Evolutionary conservation across 805 yeast genomes (phyloP).

Genomic region (Kregervanrija fluxuum): DNA sequence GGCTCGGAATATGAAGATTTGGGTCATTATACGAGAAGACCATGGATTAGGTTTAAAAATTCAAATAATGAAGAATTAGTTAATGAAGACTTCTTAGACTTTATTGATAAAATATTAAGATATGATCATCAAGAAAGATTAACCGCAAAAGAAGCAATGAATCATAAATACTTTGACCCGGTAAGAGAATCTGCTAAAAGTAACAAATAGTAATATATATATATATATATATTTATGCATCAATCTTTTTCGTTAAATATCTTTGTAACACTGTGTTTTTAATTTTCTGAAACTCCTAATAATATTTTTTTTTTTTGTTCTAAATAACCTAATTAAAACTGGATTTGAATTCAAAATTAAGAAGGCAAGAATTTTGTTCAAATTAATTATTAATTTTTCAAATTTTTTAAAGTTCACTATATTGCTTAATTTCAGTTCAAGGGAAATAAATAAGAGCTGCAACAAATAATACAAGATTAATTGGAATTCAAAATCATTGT

Average conservation of each 20-base stretch:
- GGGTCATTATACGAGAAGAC: slow-evolving; percentile 68
- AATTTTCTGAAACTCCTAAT: too few relatives aligned
- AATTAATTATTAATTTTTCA: not conserved
- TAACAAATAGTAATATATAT: not conserved
- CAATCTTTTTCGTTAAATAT: too few relatives aligned
- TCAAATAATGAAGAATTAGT: slow-evolving; percentile 62
- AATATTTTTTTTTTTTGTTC: not conserved
- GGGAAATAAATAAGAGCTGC: slow-evolving; percentile 6
- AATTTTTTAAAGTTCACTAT: not conserved
- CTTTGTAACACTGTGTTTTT: too few relatives aligned
- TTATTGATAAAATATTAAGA: slow-evolving; percentile 69
- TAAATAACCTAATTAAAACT: slow-evolving; percentile 10
- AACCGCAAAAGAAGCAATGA: slow-evolving; percentile 85
- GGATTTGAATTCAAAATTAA: slow-evolving; percentile 15
- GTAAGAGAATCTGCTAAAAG: slow-evolving; percentile 16
- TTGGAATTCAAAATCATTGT: slow-evolving; percentile 1
- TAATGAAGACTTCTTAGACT: slow-evolving; percentile 67
- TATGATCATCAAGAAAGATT: slow-evolving; percentile 86
- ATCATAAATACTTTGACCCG: slow-evolving; percentile 42
- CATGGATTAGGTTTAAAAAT: slow-evolving; percentile 79
- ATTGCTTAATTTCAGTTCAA: not conserved
- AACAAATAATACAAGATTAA: slow-evolving; percentile 7
- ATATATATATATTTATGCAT: too few relatives aligned
- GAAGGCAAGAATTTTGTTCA: slow-evolving; percentile 13
- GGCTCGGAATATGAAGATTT: slow-evolving; percentile 73